Conservation (phyloP, 177 flowering plant genomes). For the Vitis hybrid region DNA sequence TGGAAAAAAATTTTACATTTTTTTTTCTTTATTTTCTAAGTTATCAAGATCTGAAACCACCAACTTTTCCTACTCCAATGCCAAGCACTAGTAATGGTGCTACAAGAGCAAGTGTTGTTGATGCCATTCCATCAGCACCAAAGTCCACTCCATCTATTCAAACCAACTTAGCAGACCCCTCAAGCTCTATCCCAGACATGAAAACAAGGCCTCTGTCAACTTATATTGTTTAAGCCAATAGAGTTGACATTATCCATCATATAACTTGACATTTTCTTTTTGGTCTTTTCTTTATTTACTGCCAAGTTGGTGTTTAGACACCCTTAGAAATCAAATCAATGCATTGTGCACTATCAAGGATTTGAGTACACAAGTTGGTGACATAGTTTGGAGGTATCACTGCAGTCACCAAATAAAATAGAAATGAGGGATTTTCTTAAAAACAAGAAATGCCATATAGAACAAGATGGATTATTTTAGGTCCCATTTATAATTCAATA, state of each 20-base stretch:
- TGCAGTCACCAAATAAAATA: too few species aligned
- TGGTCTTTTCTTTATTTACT: too few species aligned
- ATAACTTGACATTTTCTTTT: background rate
- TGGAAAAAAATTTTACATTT: background rate
- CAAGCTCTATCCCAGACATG: too few species aligned
- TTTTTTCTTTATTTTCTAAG: background rate
- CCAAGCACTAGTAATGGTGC: constrained; percentile 20
- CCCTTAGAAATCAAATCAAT: too few species aligned
- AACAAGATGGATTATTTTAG: too few species aligned
- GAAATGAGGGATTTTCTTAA: too few species aligned
- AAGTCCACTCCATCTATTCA: constrained; percentile 11
- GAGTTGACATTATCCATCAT: background rate
- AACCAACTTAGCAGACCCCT: background rate
- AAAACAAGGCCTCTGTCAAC: constrained; percentile 40
- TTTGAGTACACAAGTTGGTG: too few species aligned
- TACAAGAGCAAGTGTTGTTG: constrained; percentile 9
- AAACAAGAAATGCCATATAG: too few species aligned
- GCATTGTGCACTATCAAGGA: too few species aligned
- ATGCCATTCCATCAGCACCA: constrained; percentile 5
- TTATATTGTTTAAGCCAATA: constrained; percentile 34
- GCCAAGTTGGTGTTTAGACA: too few species aligned
- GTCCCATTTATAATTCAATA: too few species aligned
- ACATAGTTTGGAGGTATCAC: too few species aligned
- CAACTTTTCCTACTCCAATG: constrained; percentile 50
- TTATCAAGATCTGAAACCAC: constrained; percentile 42